phyloP scores from a whole-genome alignment of 1,139 yeast species.

The Citeromyces hawaiiensis region DNA sequence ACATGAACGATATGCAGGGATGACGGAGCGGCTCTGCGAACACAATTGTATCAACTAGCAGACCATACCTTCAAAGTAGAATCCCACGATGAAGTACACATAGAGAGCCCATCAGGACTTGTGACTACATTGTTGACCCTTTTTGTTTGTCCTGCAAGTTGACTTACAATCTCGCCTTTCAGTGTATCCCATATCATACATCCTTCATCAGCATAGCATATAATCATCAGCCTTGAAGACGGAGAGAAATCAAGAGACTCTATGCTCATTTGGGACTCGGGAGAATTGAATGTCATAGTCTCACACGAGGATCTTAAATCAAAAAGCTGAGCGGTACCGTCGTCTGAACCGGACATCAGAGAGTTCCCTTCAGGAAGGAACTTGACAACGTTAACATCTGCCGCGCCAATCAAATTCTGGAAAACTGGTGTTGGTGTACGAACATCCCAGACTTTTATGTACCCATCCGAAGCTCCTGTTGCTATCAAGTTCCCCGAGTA shows the following conservation, averaged over 20 bases:
- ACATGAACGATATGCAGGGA: too few relatives aligned
- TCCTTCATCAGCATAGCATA: conserved; percentile 66
- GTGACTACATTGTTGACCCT: conserved; percentile 51
- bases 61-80: conserved; percentile 53
- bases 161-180: conserved; percentile 51
- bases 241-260: conserved; percentile 59
- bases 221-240: conserved; percentile 65
- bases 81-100: conserved; percentile 67
- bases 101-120: conserved; percentile 64
- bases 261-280: conserved; percentile 32
- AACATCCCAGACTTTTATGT: conserved; percentile 60
- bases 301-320: conserved; percentile 74
- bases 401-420: conserved; percentile 43
- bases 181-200: conserved; percentile 74
- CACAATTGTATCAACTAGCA: neutral
- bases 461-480: conserved; percentile 61
- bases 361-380: conserved; percentile 63
- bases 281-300: conserved; percentile 2
- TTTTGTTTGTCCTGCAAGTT: conserved; percentile 43
- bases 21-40: too few relatives aligned
- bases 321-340: conserved; percentile 57
- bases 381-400: conserved; percentile 52
- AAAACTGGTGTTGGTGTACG: conserved; percentile 42
- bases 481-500: conserved; percentile 35
- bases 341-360: conserved; percentile 66